Conservation (phyloP, 441 rosid species). For the Iberis amara region DNA sequence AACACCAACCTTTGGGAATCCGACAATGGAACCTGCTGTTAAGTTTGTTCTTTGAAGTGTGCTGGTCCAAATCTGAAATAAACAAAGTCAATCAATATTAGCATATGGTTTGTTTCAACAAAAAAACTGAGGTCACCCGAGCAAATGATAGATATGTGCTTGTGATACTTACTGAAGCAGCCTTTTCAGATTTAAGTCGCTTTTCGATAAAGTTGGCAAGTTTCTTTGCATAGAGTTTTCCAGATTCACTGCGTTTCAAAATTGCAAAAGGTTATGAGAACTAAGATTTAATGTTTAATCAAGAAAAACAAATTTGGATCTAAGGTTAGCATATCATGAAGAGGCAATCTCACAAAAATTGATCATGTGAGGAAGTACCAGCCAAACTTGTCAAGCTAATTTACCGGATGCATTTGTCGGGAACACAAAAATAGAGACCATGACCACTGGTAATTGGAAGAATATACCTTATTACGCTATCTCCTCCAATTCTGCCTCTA, state of each 20-base stretch:
- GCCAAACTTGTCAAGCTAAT: neutral
- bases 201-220: constrained; percentile 88
- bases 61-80: constrained; percentile 92
- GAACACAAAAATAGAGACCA: neutral
- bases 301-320: neutral
- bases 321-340: constrained; percentile 17
- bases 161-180: constrained; percentile 80
- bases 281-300: neutral
- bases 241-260: constrained; percentile 58
- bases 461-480: constrained; percentile 67
- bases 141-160: neutral
- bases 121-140: too few relatives aligned
- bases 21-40: constrained; percentile 81
- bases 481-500: constrained; percentile 98
- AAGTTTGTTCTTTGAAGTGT: constrained; percentile 87
- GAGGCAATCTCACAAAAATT: neutral
- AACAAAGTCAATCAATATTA: constrained; percentile 4
- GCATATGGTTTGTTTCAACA: neutral
- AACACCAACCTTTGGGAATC: constrained; percentile 85
- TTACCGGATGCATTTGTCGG: constrained; percentile 2
- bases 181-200: constrained; percentile 88
- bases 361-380: neutral
- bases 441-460: neutral
- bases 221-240: constrained; percentile 84
- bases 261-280: constrained; percentile 11